phyloP scores from a whole-genome alignment of 2,329 filamentous ascomycete genomes.

The Microdochium bolleyi region DNA sequence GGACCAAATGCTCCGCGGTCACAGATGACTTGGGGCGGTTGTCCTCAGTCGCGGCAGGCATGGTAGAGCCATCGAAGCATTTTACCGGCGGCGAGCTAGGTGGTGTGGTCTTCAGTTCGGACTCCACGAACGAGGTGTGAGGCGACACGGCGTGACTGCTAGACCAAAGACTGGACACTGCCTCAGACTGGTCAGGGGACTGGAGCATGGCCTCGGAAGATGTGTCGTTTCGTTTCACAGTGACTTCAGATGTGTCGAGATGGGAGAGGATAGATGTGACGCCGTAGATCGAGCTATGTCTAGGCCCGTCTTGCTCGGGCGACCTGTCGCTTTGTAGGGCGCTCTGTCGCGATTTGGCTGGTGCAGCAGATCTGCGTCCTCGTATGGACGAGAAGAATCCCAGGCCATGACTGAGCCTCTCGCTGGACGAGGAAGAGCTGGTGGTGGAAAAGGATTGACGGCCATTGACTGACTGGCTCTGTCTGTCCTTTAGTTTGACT shows the following conservation, averaged over 20 bases:
- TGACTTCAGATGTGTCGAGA: slow-evolving; percentile 10
- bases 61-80: neutral
- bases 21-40: neutral
- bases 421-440: slow-evolving; percentile 30
- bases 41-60: neutral
- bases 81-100: neutral
- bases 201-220: slow-evolving; percentile 6
- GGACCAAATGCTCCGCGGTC: slow-evolving; percentile 7
- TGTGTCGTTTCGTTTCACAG: slow-evolving; percentile 9
- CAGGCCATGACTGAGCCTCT: slow-evolving; percentile 21
- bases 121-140: neutral
- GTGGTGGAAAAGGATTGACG: slow-evolving; percentile 31
- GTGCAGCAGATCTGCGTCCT: slow-evolving; percentile 19
- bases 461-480: slow-evolving; percentile 13
- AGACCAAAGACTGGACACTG: slow-evolving; percentile 20
- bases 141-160: neutral
- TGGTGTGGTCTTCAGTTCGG: neutral
- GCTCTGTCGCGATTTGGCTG: neutral
- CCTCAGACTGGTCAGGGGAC: slow-evolving; percentile 8
- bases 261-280: slow-evolving; percentile 14
- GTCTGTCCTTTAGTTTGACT: slow-evolving; percentile 20
- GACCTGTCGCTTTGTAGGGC: neutral
- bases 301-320: neutral
- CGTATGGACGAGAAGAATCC: slow-evolving; percentile 34
- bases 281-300: slow-evolving; percentile 10